These are phyloP conservation scores for Dictyostelium firmibasis DNA, from an alignment of 78 protist genomes.

Conservation along the genomic window DNA sequence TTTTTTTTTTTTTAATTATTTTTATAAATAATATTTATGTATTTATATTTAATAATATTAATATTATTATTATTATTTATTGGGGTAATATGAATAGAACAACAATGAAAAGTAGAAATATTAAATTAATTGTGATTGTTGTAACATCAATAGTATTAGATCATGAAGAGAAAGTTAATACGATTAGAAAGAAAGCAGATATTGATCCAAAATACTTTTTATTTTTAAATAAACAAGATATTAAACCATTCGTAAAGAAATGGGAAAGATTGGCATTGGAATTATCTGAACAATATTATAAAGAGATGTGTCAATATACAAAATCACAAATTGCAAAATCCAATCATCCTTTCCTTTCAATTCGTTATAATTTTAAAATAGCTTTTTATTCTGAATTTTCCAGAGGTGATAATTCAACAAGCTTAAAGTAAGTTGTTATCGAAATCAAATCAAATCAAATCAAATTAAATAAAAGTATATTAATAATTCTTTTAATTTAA, in stretches of 20 bases:
- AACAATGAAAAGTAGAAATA: constrained; percentile 63
- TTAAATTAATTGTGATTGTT: constrained; percentile 47
- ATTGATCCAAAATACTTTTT: constrained; percentile 74
- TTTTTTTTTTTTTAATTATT: not conserved
- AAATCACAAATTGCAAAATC: constrained; percentile 59
- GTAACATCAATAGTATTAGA: constrained; percentile 25
- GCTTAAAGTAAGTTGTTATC: constrained; percentile 59
- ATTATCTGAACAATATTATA: constrained; percentile 59
- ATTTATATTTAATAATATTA: no score
- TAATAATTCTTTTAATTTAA: not conserved
- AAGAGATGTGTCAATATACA: constrained; percentile 37
- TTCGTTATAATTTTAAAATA: constrained; percentile 79
- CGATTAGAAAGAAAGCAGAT: constrained; percentile 44
- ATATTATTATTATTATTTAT: no score
- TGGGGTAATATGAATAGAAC: not conserved
- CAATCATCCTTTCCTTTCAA: constrained; percentile 45
- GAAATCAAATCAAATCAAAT: no score
- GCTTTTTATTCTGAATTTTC: constrained; percentile 67
- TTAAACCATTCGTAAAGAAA: constrained; percentile 44
- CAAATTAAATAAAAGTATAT: no score
- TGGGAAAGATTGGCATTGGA: constrained; percentile 76
- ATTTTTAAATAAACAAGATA: constrained; percentile 45
- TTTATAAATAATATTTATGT: not conserved
- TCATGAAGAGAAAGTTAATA: constrained; percentile 34
- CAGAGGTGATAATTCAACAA: constrained; percentile 42